Conservation (phyloP, 768 basidiomycete genomes). For the Boletus rex-veris region DNA sequence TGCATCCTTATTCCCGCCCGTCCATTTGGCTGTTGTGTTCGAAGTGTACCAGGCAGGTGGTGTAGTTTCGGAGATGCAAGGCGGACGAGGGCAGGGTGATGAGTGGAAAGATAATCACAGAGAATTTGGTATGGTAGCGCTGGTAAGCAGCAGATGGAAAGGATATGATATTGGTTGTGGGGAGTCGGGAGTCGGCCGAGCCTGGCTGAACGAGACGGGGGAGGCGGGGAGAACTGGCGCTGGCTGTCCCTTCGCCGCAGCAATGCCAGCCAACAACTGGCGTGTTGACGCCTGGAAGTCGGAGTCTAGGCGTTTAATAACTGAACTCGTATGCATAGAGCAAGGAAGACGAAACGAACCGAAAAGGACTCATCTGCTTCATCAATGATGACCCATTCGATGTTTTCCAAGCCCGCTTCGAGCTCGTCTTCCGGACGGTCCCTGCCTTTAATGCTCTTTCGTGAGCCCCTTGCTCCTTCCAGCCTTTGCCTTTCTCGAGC, state of each 20-base stretch:
- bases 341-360: slow-evolving; percentile 44
- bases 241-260: slow-evolving; percentile 48
- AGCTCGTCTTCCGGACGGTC: slow-evolving; percentile 36
- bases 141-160: slow-evolving; percentile 77
- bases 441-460: slow-evolving; percentile 24
- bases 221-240: slow-evolving; percentile 15
- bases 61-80: slow-evolving; percentile 81
- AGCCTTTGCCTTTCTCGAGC: slow-evolving; percentile 51
- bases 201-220: slow-evolving; percentile 14
- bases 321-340: not conserved
- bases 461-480: slow-evolving; percentile 41
- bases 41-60: slow-evolving; percentile 64
- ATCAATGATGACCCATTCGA: slow-evolving; percentile 90
- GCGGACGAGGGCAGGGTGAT: slow-evolving; percentile 64
- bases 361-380: slow-evolving; percentile 89
- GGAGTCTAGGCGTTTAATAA: slow-evolving; percentile 47
- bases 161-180: slow-evolving; percentile 47
- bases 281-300: slow-evolving; percentile 79
- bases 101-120: slow-evolving; percentile 60
- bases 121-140: slow-evolving; percentile 82
- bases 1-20: slow-evolving; percentile 75
- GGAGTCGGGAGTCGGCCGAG: slow-evolving; percentile 4
- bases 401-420: slow-evolving; percentile 58
- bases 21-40: slow-evolving; percentile 73
- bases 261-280: slow-evolving; percentile 66